Conservation (phyloP, 2,329 filamentous ascomycete species). For the Diaporthe destruens region DNA sequence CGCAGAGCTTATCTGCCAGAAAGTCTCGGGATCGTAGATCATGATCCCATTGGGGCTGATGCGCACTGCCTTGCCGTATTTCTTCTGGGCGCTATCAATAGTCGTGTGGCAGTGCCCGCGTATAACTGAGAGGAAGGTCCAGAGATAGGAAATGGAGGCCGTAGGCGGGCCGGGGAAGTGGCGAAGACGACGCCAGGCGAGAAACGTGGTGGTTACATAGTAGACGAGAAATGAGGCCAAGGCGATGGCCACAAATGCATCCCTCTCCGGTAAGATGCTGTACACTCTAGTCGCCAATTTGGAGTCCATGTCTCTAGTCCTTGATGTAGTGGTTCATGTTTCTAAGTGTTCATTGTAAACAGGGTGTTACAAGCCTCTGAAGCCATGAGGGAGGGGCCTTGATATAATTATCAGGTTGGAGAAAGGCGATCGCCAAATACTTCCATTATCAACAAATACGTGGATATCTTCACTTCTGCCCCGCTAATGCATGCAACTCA, state of each 20-base stretch:
- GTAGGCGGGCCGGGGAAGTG: constrained; percentile 47
- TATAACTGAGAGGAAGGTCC: constrained; percentile 44
- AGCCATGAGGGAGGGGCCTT: background rate
- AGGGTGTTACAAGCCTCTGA: background rate
- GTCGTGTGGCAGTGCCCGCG: constrained; percentile 43
- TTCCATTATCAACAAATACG: background rate
- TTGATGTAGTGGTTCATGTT: too few species aligned
- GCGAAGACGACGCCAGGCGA: constrained; percentile 46
- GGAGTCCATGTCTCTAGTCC: background rate
- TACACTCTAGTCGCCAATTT: background rate
- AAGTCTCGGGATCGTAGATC: constrained; percentile 45
- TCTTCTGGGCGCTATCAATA: constrained; percentile 44
- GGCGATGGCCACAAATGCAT: background rate
- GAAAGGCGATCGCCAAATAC: background rate
- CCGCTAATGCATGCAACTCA: too few species aligned
- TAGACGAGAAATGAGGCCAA: background rate
- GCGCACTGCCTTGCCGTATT: constrained; percentile 48
- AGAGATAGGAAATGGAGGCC: constrained; percentile 48
- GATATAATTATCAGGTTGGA: too few species aligned
- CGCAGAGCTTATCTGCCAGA: constrained; percentile 48
- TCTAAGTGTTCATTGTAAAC: too few species aligned
- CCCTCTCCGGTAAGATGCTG: background rate
- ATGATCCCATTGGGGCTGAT: constrained; percentile 49
- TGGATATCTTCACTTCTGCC: background rate
- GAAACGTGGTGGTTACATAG: background rate